Evolutionary conservation across 73 alveolate species (phyloP).

Genomic region (Paramecium sonneborni): DNA sequence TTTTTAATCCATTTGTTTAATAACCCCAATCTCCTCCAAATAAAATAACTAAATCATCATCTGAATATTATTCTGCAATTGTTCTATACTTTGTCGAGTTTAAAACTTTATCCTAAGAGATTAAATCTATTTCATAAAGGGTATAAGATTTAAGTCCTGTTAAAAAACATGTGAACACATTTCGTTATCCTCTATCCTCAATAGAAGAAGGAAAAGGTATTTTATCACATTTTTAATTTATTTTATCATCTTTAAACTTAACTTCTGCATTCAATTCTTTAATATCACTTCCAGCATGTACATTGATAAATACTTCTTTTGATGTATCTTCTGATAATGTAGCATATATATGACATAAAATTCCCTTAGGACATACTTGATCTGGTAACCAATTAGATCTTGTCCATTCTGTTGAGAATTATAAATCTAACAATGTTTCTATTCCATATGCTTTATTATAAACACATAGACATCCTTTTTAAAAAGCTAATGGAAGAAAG

Average conservation of each 20-base stretch:
- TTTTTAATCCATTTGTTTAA: constrained; percentile 59
- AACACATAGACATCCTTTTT: constrained; percentile 34
- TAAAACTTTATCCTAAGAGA: background rate
- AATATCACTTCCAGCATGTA: constrained; percentile 55
- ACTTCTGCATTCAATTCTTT: background rate
- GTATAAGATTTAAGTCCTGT: constrained; percentile 19
- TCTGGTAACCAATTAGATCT: constrained; percentile 49
- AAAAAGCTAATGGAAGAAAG: constrained; percentile 1
- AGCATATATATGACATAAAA: constrained; percentile 62
- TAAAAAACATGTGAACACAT: constrained; percentile 23
- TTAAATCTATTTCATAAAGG: background rate
- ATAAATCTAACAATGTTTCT: background rate
- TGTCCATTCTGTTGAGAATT: constrained; percentile 40
- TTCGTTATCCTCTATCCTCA: constrained; percentile 63
- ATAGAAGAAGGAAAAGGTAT: background rate
- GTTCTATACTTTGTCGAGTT: background rate
- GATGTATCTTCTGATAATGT: constrained; percentile 49
- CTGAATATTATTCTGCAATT: background rate
- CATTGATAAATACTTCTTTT: constrained; percentile 50
- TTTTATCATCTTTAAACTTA: background rate
- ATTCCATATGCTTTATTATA: constrained; percentile 2
- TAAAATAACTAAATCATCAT: background rate
- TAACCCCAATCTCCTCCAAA: constrained; percentile 70
- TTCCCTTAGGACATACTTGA: constrained; percentile 10
- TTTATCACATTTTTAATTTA: background rate